These are phyloP conservation scores for Capronia americana DNA, from an alignment of 2,329 filamentous ascomycete genomes.

Conservation along the genomic window DNA sequence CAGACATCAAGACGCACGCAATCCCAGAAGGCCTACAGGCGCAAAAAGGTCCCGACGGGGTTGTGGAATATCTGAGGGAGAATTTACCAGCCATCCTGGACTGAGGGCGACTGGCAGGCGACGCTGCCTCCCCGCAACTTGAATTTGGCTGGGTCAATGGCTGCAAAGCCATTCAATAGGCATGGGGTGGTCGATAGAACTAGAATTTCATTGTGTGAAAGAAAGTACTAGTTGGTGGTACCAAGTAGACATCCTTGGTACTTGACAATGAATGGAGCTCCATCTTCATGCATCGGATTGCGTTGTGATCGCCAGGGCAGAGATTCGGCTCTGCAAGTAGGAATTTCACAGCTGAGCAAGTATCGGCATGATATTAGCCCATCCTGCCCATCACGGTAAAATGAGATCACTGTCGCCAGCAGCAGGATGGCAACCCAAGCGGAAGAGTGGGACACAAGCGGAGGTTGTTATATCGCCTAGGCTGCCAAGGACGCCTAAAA, in stretches of 20 bases:
- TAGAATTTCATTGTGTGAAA: background rate
- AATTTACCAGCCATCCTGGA: constrained; percentile 49
- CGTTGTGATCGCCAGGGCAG: no score
- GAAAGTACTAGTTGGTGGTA: background rate
- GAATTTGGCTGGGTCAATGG: background rate
- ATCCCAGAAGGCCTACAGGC: constrained; percentile 52
- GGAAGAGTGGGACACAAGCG: no score
- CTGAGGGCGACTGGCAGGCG: background rate
- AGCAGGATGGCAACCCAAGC: no score
- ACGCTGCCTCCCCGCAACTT: background rate
- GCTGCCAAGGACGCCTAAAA: no score
- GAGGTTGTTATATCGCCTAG: no score
- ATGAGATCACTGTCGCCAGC: no score
- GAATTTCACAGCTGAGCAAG: no score
- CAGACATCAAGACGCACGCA: constrained; percentile 51
- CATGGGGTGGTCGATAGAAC: background rate
- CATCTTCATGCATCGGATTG: no score
- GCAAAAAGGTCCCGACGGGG: constrained; percentile 50
- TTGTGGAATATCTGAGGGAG: constrained; percentile 51
- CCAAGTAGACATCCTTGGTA: background rate
- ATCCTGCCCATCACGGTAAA: no score
- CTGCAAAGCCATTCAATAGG: background rate
- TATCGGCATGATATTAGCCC: no score
- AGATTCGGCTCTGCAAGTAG: no score
- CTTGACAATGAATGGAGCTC: no score